phyloP scores from a whole-genome alignment of 768 basidiomycete genomes.

The Galerina marginata region DNA sequence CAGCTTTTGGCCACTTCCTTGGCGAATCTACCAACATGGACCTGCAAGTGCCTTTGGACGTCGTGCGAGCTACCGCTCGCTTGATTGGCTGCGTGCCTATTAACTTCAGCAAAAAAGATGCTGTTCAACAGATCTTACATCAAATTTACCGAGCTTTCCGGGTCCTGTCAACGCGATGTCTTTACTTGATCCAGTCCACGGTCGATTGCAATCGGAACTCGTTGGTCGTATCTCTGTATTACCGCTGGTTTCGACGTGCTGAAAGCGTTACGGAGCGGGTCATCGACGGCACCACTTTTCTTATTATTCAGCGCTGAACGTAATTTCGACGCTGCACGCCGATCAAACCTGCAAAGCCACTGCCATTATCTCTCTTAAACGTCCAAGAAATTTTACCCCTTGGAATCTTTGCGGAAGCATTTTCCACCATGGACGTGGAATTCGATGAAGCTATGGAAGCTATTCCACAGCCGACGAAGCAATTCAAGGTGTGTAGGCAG shows the following conservation, averaged over 20 bases:
- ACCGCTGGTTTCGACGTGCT: neutral
- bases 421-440: slow-evolving; percentile 12
- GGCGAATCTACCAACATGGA: no score
- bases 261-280: neutral
- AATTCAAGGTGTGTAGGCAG: slow-evolving; percentile 21
- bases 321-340: neutral
- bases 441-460: slow-evolving; percentile 18
- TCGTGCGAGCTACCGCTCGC: no score
- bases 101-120: slow-evolving; percentile 52
- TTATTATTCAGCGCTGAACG: neutral
- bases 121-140: slow-evolving; percentile 51
- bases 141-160: no score
- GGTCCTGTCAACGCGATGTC: neutral
- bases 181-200: neutral
- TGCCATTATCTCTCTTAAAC: no score
- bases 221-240: no score
- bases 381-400: no score
- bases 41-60: no score
- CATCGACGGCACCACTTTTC: slow-evolving; percentile 3
- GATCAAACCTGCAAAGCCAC: neutral
- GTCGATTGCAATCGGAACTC: no score
- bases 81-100: slow-evolving; percentile 57
- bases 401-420: no score
- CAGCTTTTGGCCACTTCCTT: no score
- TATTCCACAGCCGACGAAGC: slow-evolving; percentile 13